Evolutionary conservation across 768 basidiomycete genomes (phyloP), one percentile per base, ranked within the genome.

Genomic region (Russula dissimulans): DNA sequence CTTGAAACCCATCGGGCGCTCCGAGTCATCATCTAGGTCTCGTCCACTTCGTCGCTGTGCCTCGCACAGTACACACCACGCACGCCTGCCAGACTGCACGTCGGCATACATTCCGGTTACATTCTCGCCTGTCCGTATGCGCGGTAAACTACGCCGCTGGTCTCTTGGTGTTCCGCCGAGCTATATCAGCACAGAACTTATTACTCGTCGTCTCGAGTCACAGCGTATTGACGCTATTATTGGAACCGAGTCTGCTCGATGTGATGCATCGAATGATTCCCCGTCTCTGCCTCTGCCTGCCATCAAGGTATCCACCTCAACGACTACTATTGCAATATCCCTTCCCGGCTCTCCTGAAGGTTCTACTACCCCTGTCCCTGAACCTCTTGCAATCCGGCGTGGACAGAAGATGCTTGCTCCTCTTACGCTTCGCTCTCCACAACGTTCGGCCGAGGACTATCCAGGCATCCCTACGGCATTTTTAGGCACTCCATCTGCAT

Each of bases 381-480:
- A 66, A 15, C 69, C 77, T 7, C 57, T 78, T 11, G 76, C 77
- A 26, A 60, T 72, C 43, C 77, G 75, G 15, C 72, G 77, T 38
- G 77, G 77, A 45, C 70, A 71, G 67, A 68, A 70, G 39, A 60
- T 71, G 4, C 73, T 69, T 22, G 50, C 64, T 18, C 62, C 77
- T 42, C 71, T 73, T 56, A 56, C 57, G 64, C 57, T 72, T 57
- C 48, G 61, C 47, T 17, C 45, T 38, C 43, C 65, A 58, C 41
- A 63, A 66, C 46, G 59, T 67, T 49, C 60, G 61, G 10, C 47
- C 18, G 69, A 67, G 43, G 54, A 66, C 7, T 78, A 78, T 57
- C 77, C 77, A 22, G 72, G 72, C 54, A 74, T 78, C 14, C 77
- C 77, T 6, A 75, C 73, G 15, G 73, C 77, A 7, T 78, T 78